phyloP scores from a whole-genome alignment of 1,139 yeast genomes.

The Yamadazyma mexicana region DNA sequence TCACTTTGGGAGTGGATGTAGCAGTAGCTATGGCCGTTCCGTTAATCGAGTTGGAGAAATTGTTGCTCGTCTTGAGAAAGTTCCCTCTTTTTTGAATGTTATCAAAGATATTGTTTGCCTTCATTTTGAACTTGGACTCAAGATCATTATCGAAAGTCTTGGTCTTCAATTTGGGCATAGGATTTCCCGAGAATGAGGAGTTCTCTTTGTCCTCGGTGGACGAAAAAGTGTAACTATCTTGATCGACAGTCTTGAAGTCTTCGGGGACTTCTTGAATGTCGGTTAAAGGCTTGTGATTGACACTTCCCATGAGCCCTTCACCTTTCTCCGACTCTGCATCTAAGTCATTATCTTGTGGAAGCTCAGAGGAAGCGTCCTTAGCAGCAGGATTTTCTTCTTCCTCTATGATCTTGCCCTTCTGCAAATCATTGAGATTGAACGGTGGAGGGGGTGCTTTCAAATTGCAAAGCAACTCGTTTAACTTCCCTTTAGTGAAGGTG shows the following conservation, averaged over 20 bases:
- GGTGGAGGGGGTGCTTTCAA: constrained; percentile 10
- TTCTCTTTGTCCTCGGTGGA: constrained; percentile 5
- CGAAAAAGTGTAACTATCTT: constrained; percentile 3
- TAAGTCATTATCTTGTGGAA: neutral
- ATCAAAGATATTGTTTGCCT: constrained; percentile 42
- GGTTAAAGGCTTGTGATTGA: neutral
- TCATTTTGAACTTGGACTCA: constrained; percentile 36
- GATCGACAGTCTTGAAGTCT: neutral
- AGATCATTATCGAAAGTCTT: constrained; percentile 34
- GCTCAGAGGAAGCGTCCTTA: neutral
- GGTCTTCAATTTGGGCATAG: constrained; percentile 29
- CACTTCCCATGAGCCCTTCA: neutral
- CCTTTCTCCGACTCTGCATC: neutral
- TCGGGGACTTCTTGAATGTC: constrained; percentile 1
- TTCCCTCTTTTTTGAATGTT: constrained; percentile 37
- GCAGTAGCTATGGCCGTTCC: constrained; percentile 23
- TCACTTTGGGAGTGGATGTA: constrained; percentile 40
- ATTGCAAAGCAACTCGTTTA: constrained; percentile 27
- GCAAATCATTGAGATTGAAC: constrained; percentile 5
- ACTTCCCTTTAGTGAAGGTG: constrained; percentile 41
- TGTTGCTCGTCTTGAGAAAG: constrained; percentile 14
- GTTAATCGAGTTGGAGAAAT: constrained; percentile 5
- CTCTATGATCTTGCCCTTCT: constrained; percentile 4
- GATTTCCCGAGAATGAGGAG: constrained; percentile 7
- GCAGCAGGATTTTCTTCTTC: constrained; percentile 4